phyloP scores from a whole-genome alignment of 75 land plant genomes.

The Sequoia sempervirens region DNA sequence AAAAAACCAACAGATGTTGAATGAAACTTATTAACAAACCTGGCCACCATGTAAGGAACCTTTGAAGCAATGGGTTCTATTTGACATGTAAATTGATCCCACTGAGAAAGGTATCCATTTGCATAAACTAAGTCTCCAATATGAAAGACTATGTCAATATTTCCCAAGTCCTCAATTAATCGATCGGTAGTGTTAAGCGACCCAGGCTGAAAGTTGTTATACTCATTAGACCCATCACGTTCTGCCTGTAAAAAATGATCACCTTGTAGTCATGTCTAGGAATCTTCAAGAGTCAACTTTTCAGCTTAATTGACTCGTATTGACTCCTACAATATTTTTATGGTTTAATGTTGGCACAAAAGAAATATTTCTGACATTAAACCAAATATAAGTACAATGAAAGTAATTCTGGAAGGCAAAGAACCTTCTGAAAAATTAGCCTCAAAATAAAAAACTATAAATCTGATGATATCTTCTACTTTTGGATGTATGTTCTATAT shows the following conservation, averaged over 20 bases:
- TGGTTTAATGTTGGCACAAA: not conserved
- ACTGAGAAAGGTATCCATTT: slow-evolving; percentile 87
- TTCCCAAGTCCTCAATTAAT: slow-evolving; percentile 64
- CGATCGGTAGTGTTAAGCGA: slow-evolving; percentile 88
- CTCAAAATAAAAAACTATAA: not conserved
- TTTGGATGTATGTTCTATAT: not conserved
- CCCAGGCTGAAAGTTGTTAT: slow-evolving; percentile 72
- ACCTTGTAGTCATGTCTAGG: not conserved
- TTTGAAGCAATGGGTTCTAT: slow-evolving; percentile 71
- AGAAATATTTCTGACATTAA: not conserved
- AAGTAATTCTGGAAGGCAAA: not conserved
- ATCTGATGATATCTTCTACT: not conserved
- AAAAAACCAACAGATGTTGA: not conserved
- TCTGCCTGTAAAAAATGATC: slow-evolving; percentile 66
- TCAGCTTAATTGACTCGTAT: not conserved
- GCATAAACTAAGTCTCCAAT: slow-evolving; percentile 93
- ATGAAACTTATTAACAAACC: slow-evolving; percentile 29
- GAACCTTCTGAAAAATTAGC: not conserved
- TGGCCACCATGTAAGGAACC: slow-evolving; percentile 95
- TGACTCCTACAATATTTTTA: not conserved
- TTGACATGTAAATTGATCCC: slow-evolving; percentile 96
- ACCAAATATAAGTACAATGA: not conserved
- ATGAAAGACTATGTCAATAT: slow-evolving; percentile 80
- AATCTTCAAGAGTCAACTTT: not conserved
- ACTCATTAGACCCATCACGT: slow-evolving; percentile 89